These are phyloP conservation scores for Epichloe typhina DNA, from an alignment of 2,329 filamentous ascomycete genomes.

Conservation along the genomic window DNA sequence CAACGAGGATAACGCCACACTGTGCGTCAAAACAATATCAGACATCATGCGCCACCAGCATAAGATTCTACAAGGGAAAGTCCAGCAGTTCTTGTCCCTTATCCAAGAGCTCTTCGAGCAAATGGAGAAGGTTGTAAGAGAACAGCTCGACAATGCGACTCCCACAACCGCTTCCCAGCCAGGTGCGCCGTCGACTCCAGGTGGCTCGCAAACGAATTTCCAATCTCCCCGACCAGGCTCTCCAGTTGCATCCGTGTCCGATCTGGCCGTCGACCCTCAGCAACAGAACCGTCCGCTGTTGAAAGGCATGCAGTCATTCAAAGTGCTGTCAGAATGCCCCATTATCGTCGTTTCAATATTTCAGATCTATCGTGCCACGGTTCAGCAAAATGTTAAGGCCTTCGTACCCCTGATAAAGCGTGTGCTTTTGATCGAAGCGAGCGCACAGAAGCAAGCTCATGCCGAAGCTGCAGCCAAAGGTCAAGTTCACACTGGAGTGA, in stretches of 20 bases:
- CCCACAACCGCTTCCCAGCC: constrained; percentile 36
- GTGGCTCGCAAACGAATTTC: constrained; percentile 55
- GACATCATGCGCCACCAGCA: constrained; percentile 90
- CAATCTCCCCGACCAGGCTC: constrained; percentile 85
- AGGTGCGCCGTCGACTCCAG: constrained; percentile 53
- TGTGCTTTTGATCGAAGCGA: constrained; percentile 77
- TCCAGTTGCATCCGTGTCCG: constrained; percentile 68
- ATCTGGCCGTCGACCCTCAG: constrained; percentile 68
- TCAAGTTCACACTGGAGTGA: constrained; percentile 83
- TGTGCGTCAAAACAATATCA: constrained; percentile 96
- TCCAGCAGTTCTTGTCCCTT: constrained; percentile 78
- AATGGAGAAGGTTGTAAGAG: constrained; percentile 87
- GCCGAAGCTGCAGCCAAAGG: constrained; percentile 66
- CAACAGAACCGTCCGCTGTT: constrained; percentile 69
- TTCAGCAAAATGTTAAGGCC: constrained; percentile 71
- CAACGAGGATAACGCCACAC: constrained; percentile 97
- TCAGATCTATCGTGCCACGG: constrained; percentile 73
- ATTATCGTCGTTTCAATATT: constrained; percentile 99
- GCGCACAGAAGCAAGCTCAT: constrained; percentile 86
- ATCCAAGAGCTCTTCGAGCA: constrained; percentile 94
- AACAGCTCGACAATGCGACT: constrained; percentile 76
- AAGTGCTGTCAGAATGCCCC: constrained; percentile 91
- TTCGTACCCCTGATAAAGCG: constrained; percentile 92
- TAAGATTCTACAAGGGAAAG: constrained; percentile 63
- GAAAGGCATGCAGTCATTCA: constrained; percentile 98